Conservation (phyloP, 2,329 filamentous ascomycete genomes). For the Hymenoscyphus scutula region DNA sequence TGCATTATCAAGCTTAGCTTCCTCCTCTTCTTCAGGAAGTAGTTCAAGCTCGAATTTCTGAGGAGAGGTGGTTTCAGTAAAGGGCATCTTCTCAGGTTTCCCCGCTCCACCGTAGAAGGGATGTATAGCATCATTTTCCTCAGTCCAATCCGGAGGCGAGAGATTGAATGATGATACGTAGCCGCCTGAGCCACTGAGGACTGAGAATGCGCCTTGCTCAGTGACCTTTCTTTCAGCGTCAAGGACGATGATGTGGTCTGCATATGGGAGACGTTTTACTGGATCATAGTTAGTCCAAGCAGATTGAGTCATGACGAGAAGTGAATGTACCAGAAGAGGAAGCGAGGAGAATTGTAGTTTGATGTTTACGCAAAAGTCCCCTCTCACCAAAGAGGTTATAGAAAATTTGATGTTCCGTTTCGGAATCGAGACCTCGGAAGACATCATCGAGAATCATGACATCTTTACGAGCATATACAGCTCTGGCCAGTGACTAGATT, state of each 20-base stretch:
- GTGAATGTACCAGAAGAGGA: constrained; percentile 22
- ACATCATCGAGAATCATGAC: constrained; percentile 29
- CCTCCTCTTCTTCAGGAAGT: constrained; percentile 23
- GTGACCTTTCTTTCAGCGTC: constrained; percentile 34
- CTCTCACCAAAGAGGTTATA: constrained; percentile 15
- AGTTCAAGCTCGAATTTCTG: neutral
- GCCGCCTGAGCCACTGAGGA: constrained; percentile 29
- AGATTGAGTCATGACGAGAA: constrained; percentile 13
- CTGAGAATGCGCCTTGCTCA: constrained; percentile 39
- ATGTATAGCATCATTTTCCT: constrained; percentile 11
- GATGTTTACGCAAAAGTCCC: constrained; percentile 20
- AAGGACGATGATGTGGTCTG: constrained; percentile 41
- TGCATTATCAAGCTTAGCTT: constrained; percentile 13
- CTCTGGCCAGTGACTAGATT: constrained; percentile 60
- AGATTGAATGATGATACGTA: constrained; percentile 25
- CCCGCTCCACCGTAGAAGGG: constrained; percentile 6
- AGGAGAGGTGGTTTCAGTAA: neutral
- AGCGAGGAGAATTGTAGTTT: constrained; percentile 38
- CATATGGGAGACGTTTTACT: constrained; percentile 33
- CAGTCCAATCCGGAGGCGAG: constrained; percentile 14
- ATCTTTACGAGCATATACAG: constrained; percentile 37
- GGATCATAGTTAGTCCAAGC: constrained; percentile 39
- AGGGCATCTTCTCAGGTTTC: neutral
- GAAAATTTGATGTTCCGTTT: constrained; percentile 22
- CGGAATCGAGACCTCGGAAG: constrained; percentile 26